Conservation (phyloP, 306 rosid genomes). For the Dryas drummondii region DNA sequence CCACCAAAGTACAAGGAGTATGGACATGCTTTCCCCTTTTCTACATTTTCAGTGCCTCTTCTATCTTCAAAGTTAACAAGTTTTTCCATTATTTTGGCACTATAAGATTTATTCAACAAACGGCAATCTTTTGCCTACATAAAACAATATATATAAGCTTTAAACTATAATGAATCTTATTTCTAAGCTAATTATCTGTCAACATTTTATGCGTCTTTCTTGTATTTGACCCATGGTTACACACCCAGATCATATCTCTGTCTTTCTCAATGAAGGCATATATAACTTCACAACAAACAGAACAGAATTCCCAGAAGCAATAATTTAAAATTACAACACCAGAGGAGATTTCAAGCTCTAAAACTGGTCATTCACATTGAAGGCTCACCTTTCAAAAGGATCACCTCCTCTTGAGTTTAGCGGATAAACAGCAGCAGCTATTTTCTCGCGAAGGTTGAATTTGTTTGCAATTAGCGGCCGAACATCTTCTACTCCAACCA, state of each 20-base stretch:
- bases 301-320: constrained; percentile 28
- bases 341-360: constrained; percentile 16
- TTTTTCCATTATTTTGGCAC: not conserved
- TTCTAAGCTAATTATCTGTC: constrained; percentile 30
- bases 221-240: constrained; percentile 30
- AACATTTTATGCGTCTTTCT: constrained; percentile 23
- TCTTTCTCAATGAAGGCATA: constrained; percentile 25
- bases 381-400: constrained; percentile 43
- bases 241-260: constrained; percentile 17
- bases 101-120: constrained; percentile 2
- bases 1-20: not conserved
- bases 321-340: constrained; percentile 36
- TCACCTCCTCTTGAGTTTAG: constrained; percentile 52
- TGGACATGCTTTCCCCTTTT: not conserved
- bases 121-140: not conserved
- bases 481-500: constrained; percentile 93
- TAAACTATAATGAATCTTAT: constrained; percentile 35
- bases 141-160: not conserved
- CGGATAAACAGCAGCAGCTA: constrained; percentile 79
- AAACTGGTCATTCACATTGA: constrained; percentile 40
- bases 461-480: constrained; percentile 78
- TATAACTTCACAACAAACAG: constrained; percentile 34
- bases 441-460: constrained; percentile 79
- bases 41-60: not conserved
- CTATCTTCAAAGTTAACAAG: not conserved